These are phyloP conservation scores for Ceratocystis lukuohia DNA, from an alignment of 2,329 filamentous ascomycete genomes.

Conservation along the genomic window DNA sequence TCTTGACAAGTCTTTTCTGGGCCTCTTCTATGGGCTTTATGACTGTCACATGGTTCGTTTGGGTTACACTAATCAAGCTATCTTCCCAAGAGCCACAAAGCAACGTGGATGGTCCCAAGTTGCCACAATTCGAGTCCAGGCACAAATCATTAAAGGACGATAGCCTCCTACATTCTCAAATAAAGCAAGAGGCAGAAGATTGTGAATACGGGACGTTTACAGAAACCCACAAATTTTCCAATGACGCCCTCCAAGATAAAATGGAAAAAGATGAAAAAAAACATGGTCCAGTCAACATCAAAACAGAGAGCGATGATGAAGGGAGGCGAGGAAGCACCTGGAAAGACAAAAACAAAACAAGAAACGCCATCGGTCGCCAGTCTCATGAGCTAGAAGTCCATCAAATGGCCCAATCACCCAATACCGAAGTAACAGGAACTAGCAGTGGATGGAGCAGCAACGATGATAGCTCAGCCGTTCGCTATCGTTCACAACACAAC, in stretches of 20 bases:
- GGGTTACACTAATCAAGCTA: constrained; percentile 15
- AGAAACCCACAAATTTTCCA: neutral
- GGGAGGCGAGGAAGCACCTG: neutral
- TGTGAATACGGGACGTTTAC: neutral
- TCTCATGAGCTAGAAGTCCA: neutral
- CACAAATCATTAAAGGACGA: neutral
- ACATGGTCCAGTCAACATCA: constrained; percentile 12
- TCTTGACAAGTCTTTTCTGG: constrained; percentile 67
- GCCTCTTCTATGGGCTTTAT: constrained; percentile 55
- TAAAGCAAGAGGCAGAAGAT: neutral
- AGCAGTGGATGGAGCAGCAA: neutral
- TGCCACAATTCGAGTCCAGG: neutral
- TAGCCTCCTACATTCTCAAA: neutral
- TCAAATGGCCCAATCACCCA: neutral
- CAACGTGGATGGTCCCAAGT: neutral
- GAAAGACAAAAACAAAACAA: neutral
- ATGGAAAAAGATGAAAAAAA: constrained; percentile 16
- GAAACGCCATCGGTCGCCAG: neutral
- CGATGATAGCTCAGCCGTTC: neutral
- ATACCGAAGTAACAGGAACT: neutral
- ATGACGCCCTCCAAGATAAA: constrained; percentile 20
- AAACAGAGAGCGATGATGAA: neutral
- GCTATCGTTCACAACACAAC: neutral
- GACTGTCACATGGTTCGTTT: constrained; percentile 50
- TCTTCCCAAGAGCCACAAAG: neutral